Conservation (phyloP, 2,329 filamentous ascomycete genomes). For the Aureobasidium namibiae region DNA sequence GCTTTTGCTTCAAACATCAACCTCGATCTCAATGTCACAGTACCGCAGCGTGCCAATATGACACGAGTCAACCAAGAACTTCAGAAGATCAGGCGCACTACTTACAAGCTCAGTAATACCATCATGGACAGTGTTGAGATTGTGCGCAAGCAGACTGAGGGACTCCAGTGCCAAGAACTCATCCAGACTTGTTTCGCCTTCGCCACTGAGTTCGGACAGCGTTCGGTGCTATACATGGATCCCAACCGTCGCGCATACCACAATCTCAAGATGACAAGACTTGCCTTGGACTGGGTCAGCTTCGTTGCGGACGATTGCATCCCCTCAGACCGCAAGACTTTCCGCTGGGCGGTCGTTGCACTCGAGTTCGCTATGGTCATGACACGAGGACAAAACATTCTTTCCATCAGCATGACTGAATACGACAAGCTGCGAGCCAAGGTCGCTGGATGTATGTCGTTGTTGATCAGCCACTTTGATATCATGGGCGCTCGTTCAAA, state of each 20-base stretch:
- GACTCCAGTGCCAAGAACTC: conserved; percentile 83
- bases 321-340: conserved; percentile 88
- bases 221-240: conserved; percentile 91
- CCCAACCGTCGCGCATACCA: conserved; percentile 94
- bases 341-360: conserved; percentile 92
- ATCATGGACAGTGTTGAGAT: conserved; percentile 98
- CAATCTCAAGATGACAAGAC: conserved; percentile 85
- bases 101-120: conserved; percentile 91
- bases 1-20: conserved; percentile 75
- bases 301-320: conserved; percentile 98
- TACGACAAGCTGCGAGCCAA: conserved; percentile 76
- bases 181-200: conserved; percentile 98
- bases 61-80: conserved; percentile 85
- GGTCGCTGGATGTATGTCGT: conserved; percentile 93
- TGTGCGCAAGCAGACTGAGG: conserved; percentile 75
- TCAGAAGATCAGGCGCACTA: conserved; percentile 89
- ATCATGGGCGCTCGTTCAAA: conserved; percentile 96
- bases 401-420: conserved; percentile 83
- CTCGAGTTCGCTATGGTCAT: conserved; percentile 97
- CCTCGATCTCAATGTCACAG: conserved; percentile 76
- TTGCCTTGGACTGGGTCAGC: conserved; percentile 93
- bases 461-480: conserved; percentile 96
- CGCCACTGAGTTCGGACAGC: conserved; percentile 96
- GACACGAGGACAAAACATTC: conserved; percentile 85
- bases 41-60: conserved; percentile 88